Evolutionary conservation across 306 rosid genomes (phyloP).

Genomic region (Vigna hirtella): DNA sequence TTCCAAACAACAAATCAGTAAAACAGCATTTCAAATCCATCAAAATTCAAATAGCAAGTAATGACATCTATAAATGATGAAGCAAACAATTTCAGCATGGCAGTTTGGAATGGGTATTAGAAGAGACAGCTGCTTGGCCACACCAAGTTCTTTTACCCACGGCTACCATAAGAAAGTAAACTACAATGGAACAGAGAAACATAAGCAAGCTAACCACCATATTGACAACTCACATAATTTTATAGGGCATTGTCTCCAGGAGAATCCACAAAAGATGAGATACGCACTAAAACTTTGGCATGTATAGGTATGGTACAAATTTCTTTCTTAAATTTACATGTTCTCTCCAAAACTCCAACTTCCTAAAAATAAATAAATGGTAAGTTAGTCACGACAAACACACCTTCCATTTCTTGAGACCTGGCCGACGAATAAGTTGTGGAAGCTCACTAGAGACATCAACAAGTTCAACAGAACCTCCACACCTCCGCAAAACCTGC

Average conservation of each 20-base stretch:
- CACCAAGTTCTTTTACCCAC: slow-evolving; percentile 6
- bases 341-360: slow-evolving; percentile 20
- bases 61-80: not conserved
- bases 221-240: slow-evolving; percentile 4
- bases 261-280: slow-evolving; percentile 1
- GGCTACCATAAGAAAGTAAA: not conserved
- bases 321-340: not conserved
- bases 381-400: slow-evolving; percentile 38
- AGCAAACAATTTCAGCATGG: slow-evolving; percentile 23
- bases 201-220: slow-evolving; percentile 26
- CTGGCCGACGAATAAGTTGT: slow-evolving; percentile 81
- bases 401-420: slow-evolving; percentile 94
- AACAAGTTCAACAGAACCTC: slow-evolving; percentile 80
- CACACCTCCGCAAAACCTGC: slow-evolving; percentile 86
- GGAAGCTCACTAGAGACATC: slow-evolving; percentile 94
- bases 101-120: not conserved
- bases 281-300: slow-evolving; percentile 11
- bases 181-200: slow-evolving; percentile 21
- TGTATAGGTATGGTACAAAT: slow-evolving; percentile 16
- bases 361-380: slow-evolving; percentile 24
- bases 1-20: slow-evolving; percentile 15
- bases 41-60: slow-evolving; percentile 2
- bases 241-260: not conserved
- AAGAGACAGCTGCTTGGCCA: slow-evolving; percentile 1
- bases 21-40: slow-evolving; percentile 19